A percentile compares a stretch with the other conserved stretches of the same genome.
Evolutionary conservation across 2,329 filamentous ascomycete genomes (phyloP).

Genomic region (Calonectria montana): DNA sequence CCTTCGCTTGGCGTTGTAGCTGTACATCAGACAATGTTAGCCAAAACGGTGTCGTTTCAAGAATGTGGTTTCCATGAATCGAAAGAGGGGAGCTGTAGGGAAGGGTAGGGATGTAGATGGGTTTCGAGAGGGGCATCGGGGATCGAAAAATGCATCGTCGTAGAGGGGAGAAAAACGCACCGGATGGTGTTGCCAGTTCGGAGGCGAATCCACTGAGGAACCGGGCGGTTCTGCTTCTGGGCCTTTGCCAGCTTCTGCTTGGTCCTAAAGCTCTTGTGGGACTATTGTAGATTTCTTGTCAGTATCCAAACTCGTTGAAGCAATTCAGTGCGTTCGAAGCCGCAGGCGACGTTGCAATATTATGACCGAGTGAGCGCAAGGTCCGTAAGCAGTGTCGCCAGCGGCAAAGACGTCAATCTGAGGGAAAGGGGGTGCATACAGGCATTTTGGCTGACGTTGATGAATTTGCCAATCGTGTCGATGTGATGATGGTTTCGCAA

Average conservation of each 20-base stretch:
- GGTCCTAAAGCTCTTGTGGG: conserved; percentile 99
- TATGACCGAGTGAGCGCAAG: background rate
- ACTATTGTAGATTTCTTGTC: conserved; percentile 64
- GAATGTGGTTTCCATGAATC: background rate
- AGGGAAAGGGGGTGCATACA: conserved; percentile 45
- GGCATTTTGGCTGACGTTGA: conserved; percentile 56
- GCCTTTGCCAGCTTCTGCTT: conserved; percentile 99
- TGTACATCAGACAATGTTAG: conserved; percentile 54
- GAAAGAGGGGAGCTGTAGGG: background rate
- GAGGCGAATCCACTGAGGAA: conserved; percentile 99
- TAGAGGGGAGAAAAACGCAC: conserved; percentile 69
- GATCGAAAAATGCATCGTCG: background rate
- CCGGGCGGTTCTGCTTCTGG: conserved; percentile 99
- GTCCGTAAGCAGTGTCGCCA: conserved; percentile 24
- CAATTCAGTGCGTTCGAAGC: conserved; percentile 1
- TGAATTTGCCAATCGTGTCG: conserved; percentile 43
- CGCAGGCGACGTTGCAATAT: conserved; percentile 5
- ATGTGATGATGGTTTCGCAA: too few species aligned
- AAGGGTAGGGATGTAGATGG: background rate
- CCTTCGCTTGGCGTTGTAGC: conserved; percentile 99
- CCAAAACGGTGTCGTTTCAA: background rate
- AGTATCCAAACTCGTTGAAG: conserved; percentile 34
- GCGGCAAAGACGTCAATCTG: conserved; percentile 12
- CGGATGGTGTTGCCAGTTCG: conserved; percentile 99
- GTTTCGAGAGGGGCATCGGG: background rate